These are phyloP conservation scores for Ganoderma sinense DNA, from an alignment of 1,284 basidiomycete genomes.

Conservation along the genomic window DNA sequence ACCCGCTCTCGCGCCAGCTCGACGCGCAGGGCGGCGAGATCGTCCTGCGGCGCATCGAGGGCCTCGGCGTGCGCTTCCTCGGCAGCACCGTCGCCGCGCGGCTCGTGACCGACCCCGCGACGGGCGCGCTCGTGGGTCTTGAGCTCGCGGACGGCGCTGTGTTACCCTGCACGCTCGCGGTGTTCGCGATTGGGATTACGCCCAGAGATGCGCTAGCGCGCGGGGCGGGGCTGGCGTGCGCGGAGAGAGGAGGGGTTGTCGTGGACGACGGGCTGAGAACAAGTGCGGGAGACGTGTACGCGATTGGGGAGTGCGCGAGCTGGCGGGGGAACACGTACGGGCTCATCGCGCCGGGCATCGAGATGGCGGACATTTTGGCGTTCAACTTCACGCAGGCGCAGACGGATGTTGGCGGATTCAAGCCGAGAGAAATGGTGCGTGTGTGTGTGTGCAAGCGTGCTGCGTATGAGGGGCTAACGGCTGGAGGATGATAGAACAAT, in stretches of 20 bases:
- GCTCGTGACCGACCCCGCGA: conserved; percentile 36
- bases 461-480: background rate
- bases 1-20: conserved; percentile 75
- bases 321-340: conserved; percentile 77
- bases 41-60: conserved; percentile 71
- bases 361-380: conserved; percentile 80
- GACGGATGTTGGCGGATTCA: conserved; percentile 53
- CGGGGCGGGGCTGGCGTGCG: conserved; percentile 58
- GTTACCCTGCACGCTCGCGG: conserved; percentile 58
- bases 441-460: background rate
- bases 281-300: conserved; percentile 66
- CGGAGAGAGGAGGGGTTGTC: conserved; percentile 55
- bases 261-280: conserved; percentile 68
- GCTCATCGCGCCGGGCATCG: conserved; percentile 75
- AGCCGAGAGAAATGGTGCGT: conserved; percentile 55
- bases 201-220: conserved; percentile 75
- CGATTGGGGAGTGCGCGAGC: conserved; percentile 80
- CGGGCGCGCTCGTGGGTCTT: conserved; percentile 54
- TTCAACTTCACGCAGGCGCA: conserved; percentile 73
- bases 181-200: conserved; percentile 75
- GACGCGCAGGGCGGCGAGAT: conserved; percentile 75
- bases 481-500: conserved; percentile 44
- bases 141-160: conserved; percentile 53
- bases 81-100: conserved; percentile 57
- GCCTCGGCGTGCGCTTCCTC: conserved; percentile 70